These are phyloP conservation scores for Erucastrum elatum DNA, from an alignment of 345 rosid genomes.

Conservation along the genomic window DNA sequence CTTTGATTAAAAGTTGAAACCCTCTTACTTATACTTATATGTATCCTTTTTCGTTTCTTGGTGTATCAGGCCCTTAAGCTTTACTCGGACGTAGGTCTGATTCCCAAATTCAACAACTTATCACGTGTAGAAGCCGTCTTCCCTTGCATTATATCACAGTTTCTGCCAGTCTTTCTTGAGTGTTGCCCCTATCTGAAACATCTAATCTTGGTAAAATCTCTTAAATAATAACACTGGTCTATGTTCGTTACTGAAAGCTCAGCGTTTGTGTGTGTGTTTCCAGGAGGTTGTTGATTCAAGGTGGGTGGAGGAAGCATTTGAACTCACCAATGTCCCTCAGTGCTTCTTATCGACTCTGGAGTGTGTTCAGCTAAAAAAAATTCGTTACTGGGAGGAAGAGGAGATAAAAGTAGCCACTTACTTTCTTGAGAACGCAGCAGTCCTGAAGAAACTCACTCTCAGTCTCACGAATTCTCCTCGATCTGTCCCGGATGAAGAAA, in stretches of 20 bases:
- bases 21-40: background rate
- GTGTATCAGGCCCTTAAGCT: background rate
- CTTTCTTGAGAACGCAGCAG: conserved; percentile 23
- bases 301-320: background rate
- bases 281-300: background rate
- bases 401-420: conserved; percentile 7
- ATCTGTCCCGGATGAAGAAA: background rate
- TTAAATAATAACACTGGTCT: background rate
- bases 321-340: background rate
- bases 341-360: conserved; percentile 17
- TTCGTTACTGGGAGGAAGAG: background rate
- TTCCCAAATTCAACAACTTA: conserved; percentile 11
- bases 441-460: conserved; percentile 15
- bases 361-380: conserved; percentile 3
- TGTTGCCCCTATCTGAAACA: conserved; percentile 20
- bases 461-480: background rate
- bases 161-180: conserved; percentile 15
- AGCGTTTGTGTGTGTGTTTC: background rate
- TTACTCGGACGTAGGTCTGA: conserved; percentile 6
- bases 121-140: background rate
- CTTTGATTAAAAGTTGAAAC: background rate
- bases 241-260: background rate
- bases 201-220: too few relatives aligned
- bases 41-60: background rate
- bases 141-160: background rate